phyloP scores from a whole-genome alignment of 306 rosid genomes.

The Castanea crenata region DNA sequence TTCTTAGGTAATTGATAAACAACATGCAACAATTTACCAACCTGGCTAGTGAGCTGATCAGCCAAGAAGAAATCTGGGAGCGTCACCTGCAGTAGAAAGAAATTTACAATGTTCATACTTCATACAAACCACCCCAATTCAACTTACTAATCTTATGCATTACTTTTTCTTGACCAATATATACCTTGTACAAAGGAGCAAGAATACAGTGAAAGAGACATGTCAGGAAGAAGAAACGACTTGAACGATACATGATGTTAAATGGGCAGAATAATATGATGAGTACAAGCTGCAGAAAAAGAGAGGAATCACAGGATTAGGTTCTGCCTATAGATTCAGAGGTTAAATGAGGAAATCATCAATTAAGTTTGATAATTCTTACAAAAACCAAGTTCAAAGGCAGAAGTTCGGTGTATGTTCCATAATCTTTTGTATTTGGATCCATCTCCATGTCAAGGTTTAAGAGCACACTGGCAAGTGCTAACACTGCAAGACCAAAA shows the following conservation, averaged over 20 bases:
- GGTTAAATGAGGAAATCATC: background rate
- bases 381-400: too few species aligned
- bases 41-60: conserved; percentile 71
- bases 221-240: conserved; percentile 55
- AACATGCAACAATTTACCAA: too few species aligned
- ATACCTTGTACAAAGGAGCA: conserved; percentile 68
- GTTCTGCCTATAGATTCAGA: background rate
- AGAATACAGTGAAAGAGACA: conserved; percentile 46
- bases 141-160: too few species aligned
- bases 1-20: too few species aligned
- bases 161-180: background rate
- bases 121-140: too few species aligned
- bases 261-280: conserved; percentile 47
- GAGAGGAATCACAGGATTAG: background rate
- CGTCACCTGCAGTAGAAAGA: conserved; percentile 48
- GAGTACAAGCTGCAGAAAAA: conserved; percentile 32
- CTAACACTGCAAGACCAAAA: too few species aligned
- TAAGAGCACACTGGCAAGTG: too few species aligned
- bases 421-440: too few species aligned
- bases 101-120: background rate
- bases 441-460: too few species aligned
- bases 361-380: too few species aligned
- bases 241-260: conserved; percentile 55
- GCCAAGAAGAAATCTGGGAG: conserved; percentile 80
- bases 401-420: too few species aligned